phyloP scores from a whole-genome alignment of 768 basidiomycete species.

The Cyathus striatus region DNA sequence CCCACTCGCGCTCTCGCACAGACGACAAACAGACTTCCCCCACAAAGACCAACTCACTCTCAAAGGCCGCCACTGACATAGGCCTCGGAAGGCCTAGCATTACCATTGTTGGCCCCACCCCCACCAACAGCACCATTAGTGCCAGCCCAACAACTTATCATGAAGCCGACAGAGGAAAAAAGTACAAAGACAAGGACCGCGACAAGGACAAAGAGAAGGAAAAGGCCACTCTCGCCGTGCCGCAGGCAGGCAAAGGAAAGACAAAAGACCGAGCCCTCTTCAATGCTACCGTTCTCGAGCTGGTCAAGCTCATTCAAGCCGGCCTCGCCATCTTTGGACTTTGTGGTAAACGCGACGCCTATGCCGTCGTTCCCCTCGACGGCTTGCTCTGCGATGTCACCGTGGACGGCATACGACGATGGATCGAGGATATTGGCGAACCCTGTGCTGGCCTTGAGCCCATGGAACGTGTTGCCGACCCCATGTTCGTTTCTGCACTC shows the following conservation, averaged over 20 bases:
- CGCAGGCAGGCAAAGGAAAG: constrained; percentile 9
- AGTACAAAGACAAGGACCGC: constrained; percentile 6
- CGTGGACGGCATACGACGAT: constrained; percentile 62
- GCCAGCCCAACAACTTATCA: not conserved
- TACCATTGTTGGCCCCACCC: constrained; percentile 6
- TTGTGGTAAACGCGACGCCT: constrained; percentile 23
- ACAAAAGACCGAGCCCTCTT: constrained; percentile 42
- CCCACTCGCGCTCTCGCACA: constrained; percentile 10
- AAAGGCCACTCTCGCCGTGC: not conserved
- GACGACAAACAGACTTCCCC: constrained; percentile 10
- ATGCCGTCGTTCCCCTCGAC: constrained; percentile 29
- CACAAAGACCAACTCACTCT: constrained; percentile 9
- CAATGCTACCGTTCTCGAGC: constrained; percentile 63
- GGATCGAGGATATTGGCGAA: constrained; percentile 65
- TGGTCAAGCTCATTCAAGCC: constrained; percentile 72
- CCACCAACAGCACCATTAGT: constrained; percentile 4
- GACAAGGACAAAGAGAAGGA: constrained; percentile 1
- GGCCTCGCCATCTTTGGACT: constrained; percentile 69
- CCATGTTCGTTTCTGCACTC: constrained; percentile 63
- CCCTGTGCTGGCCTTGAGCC: constrained; percentile 62
- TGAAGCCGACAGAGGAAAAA: not conserved
- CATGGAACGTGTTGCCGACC: constrained; percentile 71
- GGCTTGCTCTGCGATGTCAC: constrained; percentile 78
- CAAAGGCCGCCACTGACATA: constrained; percentile 11
- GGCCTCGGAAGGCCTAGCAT: constrained; percentile 7